Evolutionary conservation across 1,139 yeast species (phyloP), one percentile per base, ranked within the genome.

Genomic region (Suhomyces choctaworum): DNA sequence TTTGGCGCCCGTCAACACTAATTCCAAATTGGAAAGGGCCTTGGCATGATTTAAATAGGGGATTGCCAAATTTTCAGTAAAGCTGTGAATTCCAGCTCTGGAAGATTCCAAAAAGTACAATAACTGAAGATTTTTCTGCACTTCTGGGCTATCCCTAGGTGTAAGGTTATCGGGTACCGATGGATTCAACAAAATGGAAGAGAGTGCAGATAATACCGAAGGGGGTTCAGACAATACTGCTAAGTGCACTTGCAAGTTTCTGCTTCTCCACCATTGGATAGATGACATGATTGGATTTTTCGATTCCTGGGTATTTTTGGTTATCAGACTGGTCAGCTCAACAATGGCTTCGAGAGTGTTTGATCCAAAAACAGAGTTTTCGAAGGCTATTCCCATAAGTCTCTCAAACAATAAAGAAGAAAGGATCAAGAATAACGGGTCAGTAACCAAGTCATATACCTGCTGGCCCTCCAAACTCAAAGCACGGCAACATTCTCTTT

Each of bases 1-100:
- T 48, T 81, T 79, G 32, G 92, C 87, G 45, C 98, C 98, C 1
- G 97, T 83, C 31, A 90, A 62, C 1, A 82, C 74, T 43, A 83
- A 74, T 27, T 73, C 65, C 31, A 94, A 69, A 1, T 78, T 76
- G 0, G 95, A 79, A 8, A 79, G 51, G 17, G 68, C 68, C 38
- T 70, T 74, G 19, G 76, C 94, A 58, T 66, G 72, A 9, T 59
- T 62, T 50, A 76, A 71, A 20, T 71, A 69, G 7, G 76, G 78
- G 29, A 72, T 58, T 1, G 78, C 72, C 34, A 71, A 68, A 55
- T 74, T 79, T 54, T 76, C 90, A 25, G 78, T 73, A 46, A 66
- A 81, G 47, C 78, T 79, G 46, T 75, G 83, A 47, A 80, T 66
- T 30, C 76, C 78, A 48, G 65, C 70, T 58, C 80, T 78, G 37